Percentiles rank a stretch among this genome's conserved stretches.
These are phyloP conservation scores for Talaromyces atroroseus DNA, from an alignment of 2,329 filamentous ascomycete species.

Conservation along the genomic window DNA sequence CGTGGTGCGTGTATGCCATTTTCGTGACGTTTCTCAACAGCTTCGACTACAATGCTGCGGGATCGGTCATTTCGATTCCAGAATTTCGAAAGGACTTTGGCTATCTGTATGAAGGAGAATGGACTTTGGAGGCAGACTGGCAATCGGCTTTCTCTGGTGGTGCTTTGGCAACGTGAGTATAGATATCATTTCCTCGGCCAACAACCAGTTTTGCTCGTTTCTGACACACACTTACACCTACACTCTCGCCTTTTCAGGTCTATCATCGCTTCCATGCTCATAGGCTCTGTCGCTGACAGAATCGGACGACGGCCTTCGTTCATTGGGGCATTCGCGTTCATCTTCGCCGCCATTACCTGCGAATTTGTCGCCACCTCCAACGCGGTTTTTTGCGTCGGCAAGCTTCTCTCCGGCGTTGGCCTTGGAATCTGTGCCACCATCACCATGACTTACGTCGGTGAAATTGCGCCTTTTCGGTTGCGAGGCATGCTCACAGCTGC, in stretches of 20 bases:
- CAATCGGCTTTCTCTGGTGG: slow-evolving; percentile 42
- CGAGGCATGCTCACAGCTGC: slow-evolving; percentile 33
- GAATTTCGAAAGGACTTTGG: slow-evolving; percentile 45
- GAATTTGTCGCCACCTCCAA: slow-evolving; percentile 40
- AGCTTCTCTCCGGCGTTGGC: slow-evolving; percentile 41
- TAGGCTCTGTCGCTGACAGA: neutral
- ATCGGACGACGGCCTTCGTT: neutral
- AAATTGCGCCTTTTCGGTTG: slow-evolving; percentile 36
- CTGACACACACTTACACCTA: too few species aligned
- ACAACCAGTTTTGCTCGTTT: neutral
- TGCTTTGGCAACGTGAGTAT: slow-evolving; percentile 34
- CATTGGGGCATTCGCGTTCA: slow-evolving; percentile 28
- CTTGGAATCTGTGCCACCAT: slow-evolving; percentile 36
- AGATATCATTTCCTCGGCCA: slow-evolving; percentile 21
- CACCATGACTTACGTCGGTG: slow-evolving; percentile 34
- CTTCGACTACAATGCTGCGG: too few species aligned
- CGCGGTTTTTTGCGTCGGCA: slow-evolving; percentile 38
- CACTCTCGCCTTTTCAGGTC: neutral
- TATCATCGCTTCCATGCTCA: neutral
- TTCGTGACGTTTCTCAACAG: too few species aligned
- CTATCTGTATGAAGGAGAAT: slow-evolving; percentile 28
- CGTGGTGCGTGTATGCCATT: too few species aligned
- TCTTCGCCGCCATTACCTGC: slow-evolving; percentile 36
- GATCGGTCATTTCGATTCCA: slow-evolving; percentile 26
- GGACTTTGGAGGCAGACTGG: slow-evolving; percentile 41